Evolutionary conservation across 495 filamentous ascomycete species (phyloP), one percentile per base, ranked within the genome.

Genomic region (Melanomma pulvis-pyrius): DNA sequence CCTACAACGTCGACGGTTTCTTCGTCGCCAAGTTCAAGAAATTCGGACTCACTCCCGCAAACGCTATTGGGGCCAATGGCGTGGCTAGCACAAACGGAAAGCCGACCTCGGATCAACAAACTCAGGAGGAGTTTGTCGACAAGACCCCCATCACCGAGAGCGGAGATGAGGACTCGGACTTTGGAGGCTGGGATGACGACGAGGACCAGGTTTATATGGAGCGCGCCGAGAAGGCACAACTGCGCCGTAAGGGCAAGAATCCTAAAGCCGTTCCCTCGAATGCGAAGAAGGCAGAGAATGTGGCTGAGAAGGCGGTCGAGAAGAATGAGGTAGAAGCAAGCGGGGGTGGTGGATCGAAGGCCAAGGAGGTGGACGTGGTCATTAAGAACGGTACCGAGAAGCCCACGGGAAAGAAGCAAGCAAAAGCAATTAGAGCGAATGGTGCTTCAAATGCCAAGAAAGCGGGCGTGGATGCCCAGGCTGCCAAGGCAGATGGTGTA

Each of bases 11-110:
- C 26, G 94, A 98, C 69, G 94, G 94, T 58, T 98, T 98, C 87
- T 98, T 96, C 75, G 94, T 98, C 3, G 89, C 91, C 73, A 98
- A 98, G 78, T 88, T 98, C 74, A 93, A 96, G 80, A 98, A 98
- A 85, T 85, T 84, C 29, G 94, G 85, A 13, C 90, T 89, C 0
- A 90, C 88, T 13, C 86, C 89, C 0, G 77, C 79, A 30, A 70
- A 71, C 22, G 83, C 82, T 39, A 81, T 81, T 13, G 81, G 84
- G 63, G 73, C 79, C 21, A 78, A 69, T 19, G 75, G 73, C 5
- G 32, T 21, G 2, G 22, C 59, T 15, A 51, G 28, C 60, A 15
- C 70, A 22, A 68, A 68, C 48, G 72, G 60, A 19, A 67, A 68
- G 26, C 41, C 67, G 1, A 64, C 47, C 21, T 59, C 71, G 46